A percentile compares a stretch with the other conserved stretches of the same genome.
These are phyloP conservation scores for Phyllostachys edulis DNA, from an alignment of 176 grass and related monocot genomes.

Conservation along the genomic window DNA sequence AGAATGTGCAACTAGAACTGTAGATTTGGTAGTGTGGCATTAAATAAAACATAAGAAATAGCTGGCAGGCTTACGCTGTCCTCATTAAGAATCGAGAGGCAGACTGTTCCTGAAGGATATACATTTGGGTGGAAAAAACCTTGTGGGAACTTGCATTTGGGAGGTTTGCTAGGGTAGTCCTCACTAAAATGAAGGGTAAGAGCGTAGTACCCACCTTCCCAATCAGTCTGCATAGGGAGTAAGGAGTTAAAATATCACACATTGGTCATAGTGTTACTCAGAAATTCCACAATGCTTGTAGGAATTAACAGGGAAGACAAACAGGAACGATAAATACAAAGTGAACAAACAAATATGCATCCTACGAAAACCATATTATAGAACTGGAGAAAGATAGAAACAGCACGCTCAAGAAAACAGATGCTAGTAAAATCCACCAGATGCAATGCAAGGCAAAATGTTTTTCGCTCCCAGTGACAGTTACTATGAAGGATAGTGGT, in stretches of 20 bases:
- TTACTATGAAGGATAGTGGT: conserved; percentile 5
- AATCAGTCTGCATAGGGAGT: conserved; percentile 60
- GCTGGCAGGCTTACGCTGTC: conserved; percentile 56
- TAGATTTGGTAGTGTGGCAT: background rate
- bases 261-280: background rate
- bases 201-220: conserved; percentile 76
- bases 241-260: background rate
- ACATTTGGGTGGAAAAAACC: conserved; percentile 95
- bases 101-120: conserved; percentile 87
- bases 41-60: conserved; percentile 11
- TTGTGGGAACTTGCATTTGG: conserved; percentile 84
- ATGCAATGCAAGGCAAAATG: conserved; percentile 20
- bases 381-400: background rate
- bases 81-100: conserved; percentile 85
- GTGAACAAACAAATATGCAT: background rate
- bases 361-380: background rate
- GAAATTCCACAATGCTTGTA: background rate
- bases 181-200: conserved; percentile 78
- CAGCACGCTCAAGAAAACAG: background rate
- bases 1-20: conserved; percentile 14
- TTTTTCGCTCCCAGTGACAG: background rate
- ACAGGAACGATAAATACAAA: background rate
- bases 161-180: conserved; percentile 80
- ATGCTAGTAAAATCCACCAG: background rate
- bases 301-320: background rate